phyloP scores from a whole-genome alignment of 1,139 yeast genomes.

The Geotrichum bryndzae region DNA sequence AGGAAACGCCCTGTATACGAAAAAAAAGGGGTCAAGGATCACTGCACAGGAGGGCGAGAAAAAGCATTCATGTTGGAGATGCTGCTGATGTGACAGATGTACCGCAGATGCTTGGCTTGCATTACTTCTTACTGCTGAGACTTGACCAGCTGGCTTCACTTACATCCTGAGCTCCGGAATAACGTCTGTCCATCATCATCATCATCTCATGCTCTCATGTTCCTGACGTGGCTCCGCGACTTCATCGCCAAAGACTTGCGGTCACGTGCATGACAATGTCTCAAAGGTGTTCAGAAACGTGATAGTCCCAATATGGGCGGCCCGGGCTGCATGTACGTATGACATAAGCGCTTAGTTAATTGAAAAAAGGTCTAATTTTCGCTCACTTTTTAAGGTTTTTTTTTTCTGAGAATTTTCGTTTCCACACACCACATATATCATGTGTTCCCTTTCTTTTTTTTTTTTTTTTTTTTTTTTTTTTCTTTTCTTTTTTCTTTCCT shows the following conservation, averaged over 20 bases:
- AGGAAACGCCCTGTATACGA: too few species aligned
- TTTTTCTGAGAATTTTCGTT: neutral
- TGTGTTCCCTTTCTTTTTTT: conserved; percentile 5
- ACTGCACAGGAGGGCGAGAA: too few species aligned
- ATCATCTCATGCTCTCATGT: neutral
- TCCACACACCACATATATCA: conserved; percentile 3
- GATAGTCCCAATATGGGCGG: neutral
- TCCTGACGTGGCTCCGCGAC: neutral
- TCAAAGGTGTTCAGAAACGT: neutral
- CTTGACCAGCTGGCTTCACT: too few species aligned
- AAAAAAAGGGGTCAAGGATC: too few species aligned
- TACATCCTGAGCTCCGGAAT: too few species aligned
- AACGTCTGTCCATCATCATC: too few species aligned
- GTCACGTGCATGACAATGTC: neutral
- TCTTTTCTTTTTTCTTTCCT: conserved; percentile 7
- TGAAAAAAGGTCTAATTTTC: neutral
- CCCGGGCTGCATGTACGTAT: conserved; percentile 18
- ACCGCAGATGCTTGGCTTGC: too few species aligned
- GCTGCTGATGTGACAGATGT: too few species aligned
- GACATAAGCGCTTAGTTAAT: conserved; percentile 16
- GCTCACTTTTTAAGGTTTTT: neutral
- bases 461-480: conserved; percentile 11
- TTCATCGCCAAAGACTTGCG: neutral
- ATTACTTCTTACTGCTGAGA: too few species aligned
- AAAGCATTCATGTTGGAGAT: too few species aligned